Evolutionary conservation across 2,329 filamentous ascomycete genomes (phyloP), one percentile per base, ranked within the genome.

Genomic region (Ceratocystis cubensis): DNA sequence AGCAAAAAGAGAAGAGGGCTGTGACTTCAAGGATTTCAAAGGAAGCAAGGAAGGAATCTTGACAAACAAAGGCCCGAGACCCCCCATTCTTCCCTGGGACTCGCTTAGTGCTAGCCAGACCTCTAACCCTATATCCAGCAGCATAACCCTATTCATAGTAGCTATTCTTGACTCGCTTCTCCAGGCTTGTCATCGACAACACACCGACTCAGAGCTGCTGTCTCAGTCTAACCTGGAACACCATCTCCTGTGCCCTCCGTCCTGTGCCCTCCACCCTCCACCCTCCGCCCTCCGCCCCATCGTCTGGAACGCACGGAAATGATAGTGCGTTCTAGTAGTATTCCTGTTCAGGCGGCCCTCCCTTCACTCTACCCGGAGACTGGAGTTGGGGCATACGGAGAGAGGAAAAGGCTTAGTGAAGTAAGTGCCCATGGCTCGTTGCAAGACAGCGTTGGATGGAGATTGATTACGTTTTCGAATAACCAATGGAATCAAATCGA

Each of bases 21-120:
- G 53, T 57, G 25, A 57, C 53, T 33, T n/a, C 53, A 37, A 33
- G 28, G 28, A 30, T 33, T 33, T 22, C 28, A 30, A 57, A 30
- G 25, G 6, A 22, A 50, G 17, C 17, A 57, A 56, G 22, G 50
- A 56, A 57, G 53, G 53, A 57, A 30, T 30, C 53, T 57, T 57
- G 53, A 57, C 53, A 57, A 57, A 57, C 53, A 57, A 57, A 57
- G 53, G 53, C 53, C 53, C 53, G 53, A 57, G 53, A 28, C 53
- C 53, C 30, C 28, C 53, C n/a, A 33, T 33, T 17, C 28, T 17
- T n/a, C 53, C 3, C 3, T 33, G 7, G 33, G 25, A 25, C 28
- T 33, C 53, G 20, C 53, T 28, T 30, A 30, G 22, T 25, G 17
- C 17, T 48, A 48, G 45, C 17, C 45, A 48, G 15, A 37, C 17